Evolutionary conservation across 345 rosid species (phyloP).

Genomic region (Citrus maxima): DNA sequence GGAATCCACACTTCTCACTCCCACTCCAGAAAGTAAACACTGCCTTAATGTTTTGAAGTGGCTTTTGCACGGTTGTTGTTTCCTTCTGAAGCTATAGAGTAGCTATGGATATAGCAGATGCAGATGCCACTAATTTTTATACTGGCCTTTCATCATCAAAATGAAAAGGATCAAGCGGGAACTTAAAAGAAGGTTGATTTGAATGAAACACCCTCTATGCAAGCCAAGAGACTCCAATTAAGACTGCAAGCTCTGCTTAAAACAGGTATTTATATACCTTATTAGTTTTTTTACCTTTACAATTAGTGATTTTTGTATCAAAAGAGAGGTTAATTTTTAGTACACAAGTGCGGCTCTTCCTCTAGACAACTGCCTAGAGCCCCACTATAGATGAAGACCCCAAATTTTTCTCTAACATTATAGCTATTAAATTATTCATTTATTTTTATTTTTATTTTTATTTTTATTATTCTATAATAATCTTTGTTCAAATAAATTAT

Average conservation of each 20-base stretch:
- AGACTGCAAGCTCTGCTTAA: constrained; percentile 31
- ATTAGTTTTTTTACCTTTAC: not conserved
- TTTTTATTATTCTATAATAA: no score
- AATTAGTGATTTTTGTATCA: not conserved
- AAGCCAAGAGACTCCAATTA: constrained; percentile 18
- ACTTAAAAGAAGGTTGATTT: constrained; percentile 21
- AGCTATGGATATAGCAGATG: constrained; percentile 46
- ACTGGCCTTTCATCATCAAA: constrained; percentile 4
- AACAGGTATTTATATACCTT: constrained; percentile 29
- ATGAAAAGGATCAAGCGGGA: constrained; percentile 17
- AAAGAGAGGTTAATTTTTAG: not conserved
- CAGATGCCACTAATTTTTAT: constrained; percentile 19
- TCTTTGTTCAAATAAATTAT: no score
- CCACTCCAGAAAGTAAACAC: no score
- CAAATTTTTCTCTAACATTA: no score
- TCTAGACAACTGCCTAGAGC: no score
- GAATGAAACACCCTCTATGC: constrained; percentile 26
- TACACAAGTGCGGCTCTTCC: not conserved
- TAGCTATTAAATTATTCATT: no score
- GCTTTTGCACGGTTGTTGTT: constrained; percentile 35
- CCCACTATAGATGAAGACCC: no score
- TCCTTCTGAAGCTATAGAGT: constrained; percentile 43
- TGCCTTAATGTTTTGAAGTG: constrained; percentile 32
- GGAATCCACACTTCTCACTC: no score
- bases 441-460: no score